Evolutionary conservation across 2,329 filamentous ascomycete genomes (phyloP).

Genomic region (Paracoccidioides brasiliensis): DNA sequence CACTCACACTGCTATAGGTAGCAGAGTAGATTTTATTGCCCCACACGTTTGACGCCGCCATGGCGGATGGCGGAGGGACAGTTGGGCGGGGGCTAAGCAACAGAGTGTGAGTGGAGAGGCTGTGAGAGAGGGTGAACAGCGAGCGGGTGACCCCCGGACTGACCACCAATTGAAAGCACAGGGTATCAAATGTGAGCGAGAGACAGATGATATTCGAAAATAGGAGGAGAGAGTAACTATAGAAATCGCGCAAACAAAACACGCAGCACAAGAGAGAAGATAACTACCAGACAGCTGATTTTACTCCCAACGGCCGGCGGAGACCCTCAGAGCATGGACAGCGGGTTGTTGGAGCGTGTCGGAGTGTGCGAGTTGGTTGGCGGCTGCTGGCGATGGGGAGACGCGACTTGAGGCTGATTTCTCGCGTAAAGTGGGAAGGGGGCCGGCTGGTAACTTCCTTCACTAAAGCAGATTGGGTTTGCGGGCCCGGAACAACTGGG

Average conservation of each 20-base stretch:
- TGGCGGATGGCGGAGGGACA: neutral
- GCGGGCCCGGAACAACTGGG: neutral
- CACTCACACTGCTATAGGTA: constrained; percentile 49
- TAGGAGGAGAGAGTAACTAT: neutral
- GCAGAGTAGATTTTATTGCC: constrained; percentile 45
- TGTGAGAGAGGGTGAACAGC: neutral
- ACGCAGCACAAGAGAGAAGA: no score
- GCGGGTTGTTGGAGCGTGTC: neutral
- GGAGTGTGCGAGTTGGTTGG: no score
- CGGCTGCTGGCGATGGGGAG: constrained; percentile 7
- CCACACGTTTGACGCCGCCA: neutral
- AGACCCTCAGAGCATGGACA: neutral
- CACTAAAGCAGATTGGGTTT: no score
- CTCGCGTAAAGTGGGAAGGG: constrained; percentile 27
- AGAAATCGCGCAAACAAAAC: neutral
- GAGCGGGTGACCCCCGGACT: neutral
- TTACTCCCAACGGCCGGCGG: neutral
- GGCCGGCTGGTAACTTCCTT: neutral
- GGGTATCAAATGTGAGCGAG: neutral
- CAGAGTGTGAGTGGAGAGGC: neutral
- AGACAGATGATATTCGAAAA: neutral
- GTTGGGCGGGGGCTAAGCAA: neutral
- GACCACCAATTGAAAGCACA: neutral
- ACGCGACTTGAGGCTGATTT: constrained; percentile 18
- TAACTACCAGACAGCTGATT: neutral